Percentiles rank a stretch among this genome's conserved stretches.
Conservation (phyloP, 139 green algal species). For the Auxenochlorella pyrenoidosa region DNA sequence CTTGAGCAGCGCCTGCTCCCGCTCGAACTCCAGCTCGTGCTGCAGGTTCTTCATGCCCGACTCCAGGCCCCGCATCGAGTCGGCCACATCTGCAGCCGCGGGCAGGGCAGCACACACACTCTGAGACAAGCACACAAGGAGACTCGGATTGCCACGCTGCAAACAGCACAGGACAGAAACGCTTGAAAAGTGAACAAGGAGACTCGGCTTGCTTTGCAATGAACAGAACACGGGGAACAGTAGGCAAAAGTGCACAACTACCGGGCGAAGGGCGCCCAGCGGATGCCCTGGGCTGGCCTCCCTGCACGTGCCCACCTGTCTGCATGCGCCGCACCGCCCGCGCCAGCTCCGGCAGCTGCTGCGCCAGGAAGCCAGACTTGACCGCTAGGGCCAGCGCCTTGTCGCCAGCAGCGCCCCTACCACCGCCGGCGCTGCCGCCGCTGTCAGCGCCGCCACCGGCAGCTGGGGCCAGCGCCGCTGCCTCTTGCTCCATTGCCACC, state of each 20-base stretch:
- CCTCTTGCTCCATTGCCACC: conserved; percentile 31
- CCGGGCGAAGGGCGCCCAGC: neutral
- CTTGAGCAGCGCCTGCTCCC: conserved; percentile 7
- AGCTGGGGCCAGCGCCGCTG: neutral
- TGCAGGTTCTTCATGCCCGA: conserved; percentile 28
- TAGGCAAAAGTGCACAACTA: too few relatives aligned
- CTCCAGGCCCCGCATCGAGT: conserved; percentile 47
- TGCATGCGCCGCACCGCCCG: conserved; percentile 47
- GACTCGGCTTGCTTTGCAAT: too few relatives aligned
- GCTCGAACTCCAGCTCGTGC: conserved; percentile 32
- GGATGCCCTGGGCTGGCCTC: neutral
- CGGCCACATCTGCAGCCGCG: conserved; percentile 32
- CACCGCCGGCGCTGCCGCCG: neutral
- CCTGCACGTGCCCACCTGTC: neutral
- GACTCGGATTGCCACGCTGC: too few relatives aligned
- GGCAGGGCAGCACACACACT: neutral
- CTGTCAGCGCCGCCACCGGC: neutral
- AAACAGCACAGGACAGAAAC: too few relatives aligned
- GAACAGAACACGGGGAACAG: too few relatives aligned
- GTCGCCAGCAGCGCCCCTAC: neutral
- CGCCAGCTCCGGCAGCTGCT: conserved; percentile 32
- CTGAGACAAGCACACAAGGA: too few relatives aligned
- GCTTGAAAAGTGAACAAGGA: too few relatives aligned
- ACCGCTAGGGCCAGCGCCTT: neutral
- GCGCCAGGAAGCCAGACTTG: conserved; percentile 28